Evolutionary conservation across 805 yeast species (phyloP), one percentile per base, ranked within the genome.

Genomic region (Scheffersomyces amazonensis): DNA sequence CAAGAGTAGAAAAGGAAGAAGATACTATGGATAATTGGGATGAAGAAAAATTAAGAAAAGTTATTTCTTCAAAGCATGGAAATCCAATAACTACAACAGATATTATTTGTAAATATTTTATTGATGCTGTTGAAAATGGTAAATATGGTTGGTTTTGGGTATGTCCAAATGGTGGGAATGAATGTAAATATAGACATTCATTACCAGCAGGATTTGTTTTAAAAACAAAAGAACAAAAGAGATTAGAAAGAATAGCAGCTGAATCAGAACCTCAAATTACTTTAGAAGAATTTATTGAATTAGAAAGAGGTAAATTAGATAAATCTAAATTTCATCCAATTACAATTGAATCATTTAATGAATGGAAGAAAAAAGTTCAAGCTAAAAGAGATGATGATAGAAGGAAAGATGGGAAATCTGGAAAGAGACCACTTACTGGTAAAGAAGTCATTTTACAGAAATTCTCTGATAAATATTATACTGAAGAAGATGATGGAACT

Each of bases 111-210:
- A 93, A 90, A 62, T 80, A 63, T 64, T 95, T 93, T 68, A 87
- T 93, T 48, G 96, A 89, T 43, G 98, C 99, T 0, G 97, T 93
- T 41, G 99, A 93, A 59, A 88, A 89, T 56, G 93, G 91, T 41
- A 91, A 91, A 59, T 93, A 93, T 60, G 99, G 99, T 56, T 93
- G 99, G 99, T 90, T 93, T 66, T 93, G 99, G 99, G 74, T 76
- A 16, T 93, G 99, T 71, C 99, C 99, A 19, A 87, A 87, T 51
- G 90, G 91, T 29, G 97, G 96, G 48, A 80, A 84, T 44, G 83
- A 79, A 43, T 93, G 99, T 78, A 91, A 83, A 71, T 93, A 93
- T 70, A 82, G 79, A 64, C 99, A 93, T 64, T 85, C 97, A 7
- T 73, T 93, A 56, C 99, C 99, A 29, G 90, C 95, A 33, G 99